Evolutionary conservation across 2,329 filamentous ascomycete species (phyloP), one percentile per base, ranked within the genome.

Genomic region (Plectosphaerella cucumerina): DNA sequence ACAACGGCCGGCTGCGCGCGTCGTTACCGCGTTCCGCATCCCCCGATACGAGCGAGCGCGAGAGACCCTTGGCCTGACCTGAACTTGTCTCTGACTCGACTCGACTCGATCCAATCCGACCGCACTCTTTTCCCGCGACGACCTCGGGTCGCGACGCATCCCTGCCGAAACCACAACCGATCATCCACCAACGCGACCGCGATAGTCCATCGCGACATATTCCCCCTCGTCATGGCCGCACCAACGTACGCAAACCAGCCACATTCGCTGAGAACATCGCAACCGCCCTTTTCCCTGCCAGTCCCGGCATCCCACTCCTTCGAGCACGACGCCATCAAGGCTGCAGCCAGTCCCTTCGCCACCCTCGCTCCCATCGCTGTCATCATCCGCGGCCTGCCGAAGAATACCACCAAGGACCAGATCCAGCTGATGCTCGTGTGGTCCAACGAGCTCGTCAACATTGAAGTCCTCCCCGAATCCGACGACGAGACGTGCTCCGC

Each of bases 371-470:
- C 67, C 48, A 64, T 70, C 58, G 61, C 73, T 20, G 69, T 82
- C 34, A 62, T 81, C 44, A 79, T 85, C 53, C 77, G 77, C 48
- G 72, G 75, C 55, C 70, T 85, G 12, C 80, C 81, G 2, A 55
- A 70, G 47, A 76, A 78, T 57, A 80, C 76, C 3, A 75, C 76
- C 1, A 75, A 81, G 47, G 75, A 82, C 47, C 72, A 73, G 21
- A 59, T 85, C 48, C 71, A 75, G 44, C 64, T 80, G 26, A 84
- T 85, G 80, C 70, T 81, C 33, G 70, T 82, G 41, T 84, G 80
- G 66, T 81, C 78, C 48, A 73, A 83, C 57, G 80, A 84, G 35
- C 66, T 82, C 12, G 62, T 73, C 35, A 70, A 73, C 43, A 70
- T 79, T 17, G 73, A 82, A 56, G 65, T 84, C 22, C 64, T 84